These are phyloP conservation scores for Clavariopsis aquatica DNA, from an alignment of 495 filamentous ascomycete species.

Conservation along the genomic window DNA sequence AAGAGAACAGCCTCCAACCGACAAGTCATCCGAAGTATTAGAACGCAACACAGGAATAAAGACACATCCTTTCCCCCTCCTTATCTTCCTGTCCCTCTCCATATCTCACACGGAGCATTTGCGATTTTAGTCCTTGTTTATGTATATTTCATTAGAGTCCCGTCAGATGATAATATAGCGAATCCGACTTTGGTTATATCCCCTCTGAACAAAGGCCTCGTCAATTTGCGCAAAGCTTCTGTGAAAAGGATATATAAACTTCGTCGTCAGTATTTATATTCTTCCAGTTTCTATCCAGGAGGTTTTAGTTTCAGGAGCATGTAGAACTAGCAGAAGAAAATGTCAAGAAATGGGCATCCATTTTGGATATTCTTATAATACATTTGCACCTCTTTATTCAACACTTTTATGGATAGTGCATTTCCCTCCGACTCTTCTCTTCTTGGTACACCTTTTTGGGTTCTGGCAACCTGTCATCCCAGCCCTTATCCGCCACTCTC, in stretches of 20 bases:
- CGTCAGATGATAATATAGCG: not conserved
- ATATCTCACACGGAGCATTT: not conserved
- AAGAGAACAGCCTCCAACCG: too few species aligned
- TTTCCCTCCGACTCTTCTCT: not conserved
- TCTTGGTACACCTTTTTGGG: slow-evolving; percentile 39
- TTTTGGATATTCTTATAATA: not conserved
- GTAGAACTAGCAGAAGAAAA: not conserved
- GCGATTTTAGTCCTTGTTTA: too few species aligned
- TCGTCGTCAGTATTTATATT: not conserved
- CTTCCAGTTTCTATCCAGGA: too few species aligned
- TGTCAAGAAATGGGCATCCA: not conserved
- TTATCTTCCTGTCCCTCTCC: not conserved
- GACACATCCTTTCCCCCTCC: too few species aligned
- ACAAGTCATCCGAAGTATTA: too few species aligned
- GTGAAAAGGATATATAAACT: too few species aligned
- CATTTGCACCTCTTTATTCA: not conserved
- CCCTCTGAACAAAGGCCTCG: not conserved
- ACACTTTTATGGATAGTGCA: not conserved
- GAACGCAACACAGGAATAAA: too few species aligned
- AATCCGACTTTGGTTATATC: not conserved
- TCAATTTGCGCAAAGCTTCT: not conserved
- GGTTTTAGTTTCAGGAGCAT: too few species aligned
- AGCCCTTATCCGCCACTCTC: slow-evolving; percentile 46
- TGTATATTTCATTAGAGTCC: too few species aligned
- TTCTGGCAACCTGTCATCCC: slow-evolving; percentile 11